A percentile compares a stretch with the other conserved stretches of the same genome.
Evolutionary conservation across 139 green algal species (phyloP).

Genomic region (Chlorella sp.): DNA sequence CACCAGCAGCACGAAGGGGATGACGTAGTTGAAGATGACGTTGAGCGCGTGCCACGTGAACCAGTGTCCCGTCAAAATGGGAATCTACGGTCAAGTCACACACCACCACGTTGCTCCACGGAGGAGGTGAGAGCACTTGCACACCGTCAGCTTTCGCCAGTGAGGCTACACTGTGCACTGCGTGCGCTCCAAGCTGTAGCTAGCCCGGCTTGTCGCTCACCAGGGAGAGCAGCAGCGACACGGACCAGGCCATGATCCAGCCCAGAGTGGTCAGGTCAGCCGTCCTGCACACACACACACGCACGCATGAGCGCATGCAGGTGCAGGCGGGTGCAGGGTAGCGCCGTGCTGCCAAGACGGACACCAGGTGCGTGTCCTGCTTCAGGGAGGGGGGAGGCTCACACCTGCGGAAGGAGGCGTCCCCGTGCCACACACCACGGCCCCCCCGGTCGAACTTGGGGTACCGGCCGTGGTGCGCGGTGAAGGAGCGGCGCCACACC

Average conservation of each 20-base stretch:
- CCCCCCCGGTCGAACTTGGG: constrained; percentile 36
- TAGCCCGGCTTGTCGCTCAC: constrained; percentile 1
- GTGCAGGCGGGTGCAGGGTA: no score
- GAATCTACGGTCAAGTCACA: not conserved
- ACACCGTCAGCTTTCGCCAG: not conserved
- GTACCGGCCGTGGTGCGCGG: constrained; percentile 32
- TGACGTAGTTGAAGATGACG: constrained; percentile 11
- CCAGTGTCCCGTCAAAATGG: constrained; percentile 3
- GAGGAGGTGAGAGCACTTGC: not conserved
- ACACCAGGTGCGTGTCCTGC: no score
- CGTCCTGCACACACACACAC: constrained; percentile 8
- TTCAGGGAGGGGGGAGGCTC: no score
- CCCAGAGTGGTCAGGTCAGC: constrained; percentile 20
- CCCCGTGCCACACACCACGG: constrained; percentile 4
- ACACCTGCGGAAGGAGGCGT: constrained; percentile 6
- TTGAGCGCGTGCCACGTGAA: not conserved
- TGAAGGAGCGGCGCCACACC: constrained; percentile 23
- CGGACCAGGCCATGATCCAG: constrained; percentile 11
- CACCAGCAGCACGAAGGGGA: constrained; percentile 1
- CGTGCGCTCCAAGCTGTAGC: not conserved
- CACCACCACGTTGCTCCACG: not conserved
- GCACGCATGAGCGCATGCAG: no score
- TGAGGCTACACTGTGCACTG: not conserved
- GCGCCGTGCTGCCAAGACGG: no score
- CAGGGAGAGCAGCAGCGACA: constrained; percentile 14